These are phyloP conservation scores for Blumeriella jaapii DNA, from an alignment of 2,329 filamentous ascomycete species.

Conservation along the genomic window DNA sequence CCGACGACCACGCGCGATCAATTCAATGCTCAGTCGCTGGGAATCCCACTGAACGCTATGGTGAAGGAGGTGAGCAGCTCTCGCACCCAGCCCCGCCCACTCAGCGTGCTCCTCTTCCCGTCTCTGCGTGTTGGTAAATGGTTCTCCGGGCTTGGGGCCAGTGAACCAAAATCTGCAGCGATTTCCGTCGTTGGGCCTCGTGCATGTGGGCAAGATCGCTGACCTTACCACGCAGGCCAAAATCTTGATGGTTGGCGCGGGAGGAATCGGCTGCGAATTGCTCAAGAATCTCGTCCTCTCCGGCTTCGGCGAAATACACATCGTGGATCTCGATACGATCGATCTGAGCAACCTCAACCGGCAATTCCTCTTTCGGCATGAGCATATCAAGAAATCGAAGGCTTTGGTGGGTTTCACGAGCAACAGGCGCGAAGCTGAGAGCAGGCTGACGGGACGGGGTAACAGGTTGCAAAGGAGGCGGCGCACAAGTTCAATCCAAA, in stretches of 20 bases:
- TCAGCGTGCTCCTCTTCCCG: neutral
- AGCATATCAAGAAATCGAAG: constrained; percentile 97
- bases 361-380: constrained; percentile 90
- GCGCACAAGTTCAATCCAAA: constrained; percentile 83
- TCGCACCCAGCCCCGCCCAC: constrained; percentile 14
- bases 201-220: constrained; percentile 21
- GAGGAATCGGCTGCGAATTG: constrained; percentile 93
- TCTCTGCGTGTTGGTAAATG: no score
- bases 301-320: constrained; percentile 85
- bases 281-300: constrained; percentile 91
- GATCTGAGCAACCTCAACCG: constrained; percentile 96
- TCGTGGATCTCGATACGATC: constrained; percentile 96
- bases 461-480: constrained; percentile 80
- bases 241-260: constrained; percentile 88
- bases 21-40: constrained; percentile 55
- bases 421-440: neutral
- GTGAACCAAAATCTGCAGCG: no score
- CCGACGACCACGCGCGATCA: constrained; percentile 35
- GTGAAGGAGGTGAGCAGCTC: constrained; percentile 53
- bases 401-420: constrained; percentile 53
- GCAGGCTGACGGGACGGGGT: constrained; percentile 8
- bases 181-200: constrained; percentile 2
- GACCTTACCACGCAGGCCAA: constrained; percentile 49
- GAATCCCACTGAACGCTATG: constrained; percentile 46
- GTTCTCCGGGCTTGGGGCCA: no score